Evolutionary conservation across 768 basidiomycete species (phyloP).

Genomic region (Cantharellus anzutake): DNA sequence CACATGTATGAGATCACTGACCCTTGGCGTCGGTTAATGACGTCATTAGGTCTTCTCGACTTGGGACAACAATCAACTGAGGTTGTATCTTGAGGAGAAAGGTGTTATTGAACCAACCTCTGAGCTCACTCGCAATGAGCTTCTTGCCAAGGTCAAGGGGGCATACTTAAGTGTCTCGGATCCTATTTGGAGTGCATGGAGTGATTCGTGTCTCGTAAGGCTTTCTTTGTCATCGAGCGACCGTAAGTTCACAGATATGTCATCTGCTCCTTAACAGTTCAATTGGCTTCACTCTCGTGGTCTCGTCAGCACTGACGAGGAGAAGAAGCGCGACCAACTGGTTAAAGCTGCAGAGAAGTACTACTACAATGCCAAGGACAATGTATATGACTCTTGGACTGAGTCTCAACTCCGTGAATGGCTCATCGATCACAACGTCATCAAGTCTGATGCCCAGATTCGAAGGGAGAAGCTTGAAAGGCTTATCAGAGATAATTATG

Average conservation of each 20-base stretch:
- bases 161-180: slow-evolving; percentile 41
- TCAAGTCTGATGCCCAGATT: slow-evolving; percentile 52
- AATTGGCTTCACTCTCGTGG: slow-evolving; percentile 72
- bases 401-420: slow-evolving; percentile 61
- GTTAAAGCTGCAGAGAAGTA: slow-evolving; percentile 52
- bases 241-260: background rate
- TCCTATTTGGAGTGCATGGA: slow-evolving; percentile 74
- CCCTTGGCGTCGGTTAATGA: background rate
- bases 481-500: slow-evolving; percentile 56
- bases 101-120: slow-evolving; percentile 47
- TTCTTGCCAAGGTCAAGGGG: slow-evolving; percentile 47
- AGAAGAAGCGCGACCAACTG: slow-evolving; percentile 40
- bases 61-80: slow-evolving; percentile 27
- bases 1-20: background rate
- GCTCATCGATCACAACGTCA: slow-evolving; percentile 52
- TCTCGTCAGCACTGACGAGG: slow-evolving; percentile 42
- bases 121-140: slow-evolving; percentile 42
- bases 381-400: slow-evolving; percentile 17
- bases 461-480: slow-evolving; percentile 60
- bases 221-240: background rate
- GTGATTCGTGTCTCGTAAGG: slow-evolving; percentile 60
- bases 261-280: slow-evolving; percentile 24
- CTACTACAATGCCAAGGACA: slow-evolving; percentile 36
- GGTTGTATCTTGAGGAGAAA: slow-evolving; percentile 54
- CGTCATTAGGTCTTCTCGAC: slow-evolving; percentile 34